Evolutionary conservation across 352 stramenopile species (phyloP).

Genomic region (Globisporangium carolinianum): DNA sequence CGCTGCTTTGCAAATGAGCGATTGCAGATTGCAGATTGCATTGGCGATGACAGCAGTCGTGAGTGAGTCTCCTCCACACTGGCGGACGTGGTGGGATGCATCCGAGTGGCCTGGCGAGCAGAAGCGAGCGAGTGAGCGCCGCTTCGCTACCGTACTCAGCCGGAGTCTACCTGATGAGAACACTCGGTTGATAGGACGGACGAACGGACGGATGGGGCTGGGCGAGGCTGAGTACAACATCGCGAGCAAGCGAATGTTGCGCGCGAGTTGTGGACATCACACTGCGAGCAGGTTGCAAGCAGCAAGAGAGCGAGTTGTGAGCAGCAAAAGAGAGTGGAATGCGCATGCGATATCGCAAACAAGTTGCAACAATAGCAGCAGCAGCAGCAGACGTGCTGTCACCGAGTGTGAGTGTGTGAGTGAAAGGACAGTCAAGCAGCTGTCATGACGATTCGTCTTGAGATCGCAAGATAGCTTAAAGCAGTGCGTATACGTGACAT

Average conservation of each 20-base stretch:
- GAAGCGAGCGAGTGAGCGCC: no score
- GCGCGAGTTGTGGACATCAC: not conserved
- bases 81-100: no score
- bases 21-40: not conserved
- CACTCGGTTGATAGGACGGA: not conserved
- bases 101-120: no score
- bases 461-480: not conserved
- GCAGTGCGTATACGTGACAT: not conserved
- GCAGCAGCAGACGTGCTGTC: not conserved
- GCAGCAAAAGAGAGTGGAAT: not conserved
- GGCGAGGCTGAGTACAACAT: not conserved
- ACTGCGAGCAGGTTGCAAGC: not conserved
- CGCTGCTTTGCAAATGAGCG: not conserved
- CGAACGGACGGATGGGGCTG: not conserved
- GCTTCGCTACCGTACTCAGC: not conserved
- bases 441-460: not conserved
- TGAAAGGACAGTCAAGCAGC: not conserved
- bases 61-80: no score
- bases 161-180: not conserved
- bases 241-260: not conserved
- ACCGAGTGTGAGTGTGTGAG: not conserved
- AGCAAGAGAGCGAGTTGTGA: not conserved
- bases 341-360: not conserved
- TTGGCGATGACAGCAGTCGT: not conserved
- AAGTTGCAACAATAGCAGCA: not conserved